Base-by-base conservation (phyloP, 805 yeast genomes). In the Kluyveromyces aestuarii region DNA sequence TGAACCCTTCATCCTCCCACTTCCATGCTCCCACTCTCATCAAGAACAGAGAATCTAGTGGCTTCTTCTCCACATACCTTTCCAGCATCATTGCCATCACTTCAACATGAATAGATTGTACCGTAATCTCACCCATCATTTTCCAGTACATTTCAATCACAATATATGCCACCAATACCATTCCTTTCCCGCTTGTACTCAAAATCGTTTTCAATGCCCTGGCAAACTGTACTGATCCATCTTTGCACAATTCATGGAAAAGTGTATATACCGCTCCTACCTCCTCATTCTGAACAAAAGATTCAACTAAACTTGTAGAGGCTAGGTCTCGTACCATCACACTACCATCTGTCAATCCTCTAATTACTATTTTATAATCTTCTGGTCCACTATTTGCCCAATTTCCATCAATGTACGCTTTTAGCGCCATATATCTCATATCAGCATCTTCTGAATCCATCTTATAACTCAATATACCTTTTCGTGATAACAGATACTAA, bases 391-490 rank as follows among this genome's bases (percentile, higher is more conserved):
- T 19, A 25, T 19, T 43, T 14, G 35, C 17, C 45, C 45, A 43
- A 17, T 43, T 33, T 14, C 39, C 19, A 21, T 43, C 45, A 25
- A 43, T 17, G 17, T 16, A 18, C 27, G 37, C 25, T 35, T 43
- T 43, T 38, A 43, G 36, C 5, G 45, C 45, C 45, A 43, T 43
- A 38, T 43, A 43, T 38, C 45, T 33, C n/a, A 43, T 21, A 36
- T 43, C 45, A 4, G 35, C 45, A 19, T 43, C 45, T 25, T 43
- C 27, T 17, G 44, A 39, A 25, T 30, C 35, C 35, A 30, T 30
- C 8, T 11, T 30, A 30, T 3, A 5, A 30, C 14, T 30, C 4
- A 30, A 30, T 21, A 21, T 21, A 6, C 25, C 25, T 21, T 21
- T 21, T 21, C 25, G 25, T 21, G 6, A 21, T 6, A 4, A 4